phyloP scores from a whole-genome alignment of 192 early-diverging fungal genomes.

The Phycomyces blakesleeanus region DNA sequence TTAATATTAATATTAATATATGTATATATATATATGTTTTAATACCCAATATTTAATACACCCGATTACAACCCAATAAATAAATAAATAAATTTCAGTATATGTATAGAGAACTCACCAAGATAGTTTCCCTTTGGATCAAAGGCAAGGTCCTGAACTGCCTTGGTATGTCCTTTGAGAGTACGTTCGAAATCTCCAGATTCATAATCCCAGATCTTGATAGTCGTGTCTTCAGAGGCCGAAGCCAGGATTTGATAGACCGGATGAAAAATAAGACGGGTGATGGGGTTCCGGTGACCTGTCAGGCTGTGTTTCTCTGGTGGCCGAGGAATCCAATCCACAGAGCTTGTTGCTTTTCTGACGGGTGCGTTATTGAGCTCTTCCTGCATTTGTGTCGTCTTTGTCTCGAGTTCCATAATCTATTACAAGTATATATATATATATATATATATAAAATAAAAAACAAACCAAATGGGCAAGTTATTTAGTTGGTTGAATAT shows the following conservation, averaged over 20 bases:
- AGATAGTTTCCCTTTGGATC: slow-evolving; percentile 78
- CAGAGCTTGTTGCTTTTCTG: slow-evolving; percentile 47
- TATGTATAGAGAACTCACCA: too few relatives aligned
- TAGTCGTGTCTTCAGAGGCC: slow-evolving; percentile 86
- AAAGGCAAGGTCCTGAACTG: slow-evolving; percentile 87
- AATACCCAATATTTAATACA: too few relatives aligned
- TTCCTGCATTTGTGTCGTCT: slow-evolving; percentile 72
- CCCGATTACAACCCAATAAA: too few relatives aligned
- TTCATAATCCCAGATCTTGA: slow-evolving; percentile 94
- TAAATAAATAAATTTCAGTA: too few relatives aligned
- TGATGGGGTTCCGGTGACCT: slow-evolving; percentile 80
- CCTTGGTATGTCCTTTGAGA: slow-evolving; percentile 92
- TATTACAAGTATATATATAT: too few relatives aligned
- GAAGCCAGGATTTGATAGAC: slow-evolving; percentile 79
- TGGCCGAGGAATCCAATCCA: slow-evolving; percentile 80
- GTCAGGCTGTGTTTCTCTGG: slow-evolving; percentile 71
- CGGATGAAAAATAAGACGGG: slow-evolving; percentile 83
- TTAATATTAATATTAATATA: too few relatives aligned
- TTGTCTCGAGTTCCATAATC: slow-evolving; percentile 91
- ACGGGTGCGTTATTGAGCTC: slow-evolving; percentile 61
- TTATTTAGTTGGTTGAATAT: too few relatives aligned
- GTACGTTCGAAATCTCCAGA: slow-evolving; percentile 90
- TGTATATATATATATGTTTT: too few relatives aligned
- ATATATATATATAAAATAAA: too few relatives aligned
- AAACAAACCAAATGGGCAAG: too few relatives aligned